Evolutionary conservation across 2,329 filamentous ascomycete species (phyloP).

Genomic region (Fusarium sp.): DNA sequence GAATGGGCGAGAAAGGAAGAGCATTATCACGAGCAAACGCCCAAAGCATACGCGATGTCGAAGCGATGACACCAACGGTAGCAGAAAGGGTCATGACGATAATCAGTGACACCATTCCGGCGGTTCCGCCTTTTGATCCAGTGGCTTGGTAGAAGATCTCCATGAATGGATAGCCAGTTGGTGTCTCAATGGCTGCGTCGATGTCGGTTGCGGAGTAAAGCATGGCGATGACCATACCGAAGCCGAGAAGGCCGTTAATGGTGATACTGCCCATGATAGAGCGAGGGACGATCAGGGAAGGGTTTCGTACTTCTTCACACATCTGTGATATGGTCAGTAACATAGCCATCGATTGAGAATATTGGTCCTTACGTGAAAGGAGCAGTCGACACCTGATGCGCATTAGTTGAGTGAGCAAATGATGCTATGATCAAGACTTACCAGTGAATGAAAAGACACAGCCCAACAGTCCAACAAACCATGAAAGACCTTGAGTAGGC

Average conservation of each 20-base stretch:
- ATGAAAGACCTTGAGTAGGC: slow-evolving; percentile 34
- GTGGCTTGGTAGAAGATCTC: slow-evolving; percentile 39
- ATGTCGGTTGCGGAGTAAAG: slow-evolving; percentile 37
- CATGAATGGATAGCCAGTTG: slow-evolving; percentile 38
- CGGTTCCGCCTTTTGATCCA: slow-evolving; percentile 25
- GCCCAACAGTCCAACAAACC: slow-evolving; percentile 37
- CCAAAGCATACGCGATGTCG: slow-evolving; percentile 39
- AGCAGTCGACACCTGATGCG: slow-evolving; percentile 32
- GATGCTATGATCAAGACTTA: neutral
- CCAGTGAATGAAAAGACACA: slow-evolving; percentile 39
- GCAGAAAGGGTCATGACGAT: slow-evolving; percentile 38
- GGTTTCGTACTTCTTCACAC: slow-evolving; percentile 38
- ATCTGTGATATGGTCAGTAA: slow-evolving; percentile 12
- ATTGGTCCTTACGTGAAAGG: slow-evolving; percentile 27
- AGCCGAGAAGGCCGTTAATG: slow-evolving; percentile 33
- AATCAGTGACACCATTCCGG: slow-evolving; percentile 30
- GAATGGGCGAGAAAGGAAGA: slow-evolving; percentile 29
- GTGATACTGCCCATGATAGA: slow-evolving; percentile 37
- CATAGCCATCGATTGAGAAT: accelerated
- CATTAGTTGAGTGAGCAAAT: neutral
- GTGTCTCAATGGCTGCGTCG: slow-evolving; percentile 29
- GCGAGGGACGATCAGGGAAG: slow-evolving; percentile 31
- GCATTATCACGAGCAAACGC: slow-evolving; percentile 35
- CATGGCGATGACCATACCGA: slow-evolving; percentile 40
- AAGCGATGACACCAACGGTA: slow-evolving; percentile 37